Percentiles rank a stretch among this genome's conserved stretches.
Evolutionary conservation across 768 basidiomycete species (phyloP).

Genomic region (Hypsizygus marmoreus): DNA sequence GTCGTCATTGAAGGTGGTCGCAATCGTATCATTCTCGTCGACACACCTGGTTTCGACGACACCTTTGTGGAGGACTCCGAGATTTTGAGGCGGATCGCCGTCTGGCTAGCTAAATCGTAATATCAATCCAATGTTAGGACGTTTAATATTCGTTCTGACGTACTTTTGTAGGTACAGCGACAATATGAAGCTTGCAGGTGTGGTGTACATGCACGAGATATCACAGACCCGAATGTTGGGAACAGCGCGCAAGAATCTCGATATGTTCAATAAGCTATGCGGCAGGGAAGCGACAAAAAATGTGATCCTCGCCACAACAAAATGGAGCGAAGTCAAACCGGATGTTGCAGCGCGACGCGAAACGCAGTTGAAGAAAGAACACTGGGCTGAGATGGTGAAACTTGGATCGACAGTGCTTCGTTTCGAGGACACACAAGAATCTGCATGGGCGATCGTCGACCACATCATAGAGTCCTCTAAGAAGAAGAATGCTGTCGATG

Average conservation of each 20-base stretch:
- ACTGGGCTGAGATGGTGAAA: constrained; percentile 9
- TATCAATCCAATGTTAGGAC: background rate
- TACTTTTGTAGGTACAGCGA: constrained; percentile 13
- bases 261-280: constrained; percentile 15
- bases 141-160: background rate
- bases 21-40: constrained; percentile 18
- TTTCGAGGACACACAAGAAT: constrained; percentile 5
- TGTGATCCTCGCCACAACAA: constrained; percentile 17
- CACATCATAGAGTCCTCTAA: constrained; percentile 11
- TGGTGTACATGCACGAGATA: constrained; percentile 20
- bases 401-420: constrained; percentile 7
- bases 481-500: constrained; percentile 5
- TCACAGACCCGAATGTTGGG: constrained; percentile 13
- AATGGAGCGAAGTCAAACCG: constrained; percentile 9
- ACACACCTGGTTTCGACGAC: constrained; percentile 26
- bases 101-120: constrained; percentile 19
- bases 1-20: background rate
- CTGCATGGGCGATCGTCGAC: constrained; percentile 5
- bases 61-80: constrained; percentile 14
- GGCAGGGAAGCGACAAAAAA: constrained; percentile 10
- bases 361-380: constrained; percentile 1
- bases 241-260: constrained; percentile 17
- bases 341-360: constrained; percentile 8
- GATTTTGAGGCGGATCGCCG: constrained; percentile 20
- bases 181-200: constrained; percentile 15